A percentile compares a stretch with the other conserved stretches of the same genome.
Conservation (phyloP, 495 filamentous ascomycete genomes). For the Lophiostoma macrostomum region DNA sequence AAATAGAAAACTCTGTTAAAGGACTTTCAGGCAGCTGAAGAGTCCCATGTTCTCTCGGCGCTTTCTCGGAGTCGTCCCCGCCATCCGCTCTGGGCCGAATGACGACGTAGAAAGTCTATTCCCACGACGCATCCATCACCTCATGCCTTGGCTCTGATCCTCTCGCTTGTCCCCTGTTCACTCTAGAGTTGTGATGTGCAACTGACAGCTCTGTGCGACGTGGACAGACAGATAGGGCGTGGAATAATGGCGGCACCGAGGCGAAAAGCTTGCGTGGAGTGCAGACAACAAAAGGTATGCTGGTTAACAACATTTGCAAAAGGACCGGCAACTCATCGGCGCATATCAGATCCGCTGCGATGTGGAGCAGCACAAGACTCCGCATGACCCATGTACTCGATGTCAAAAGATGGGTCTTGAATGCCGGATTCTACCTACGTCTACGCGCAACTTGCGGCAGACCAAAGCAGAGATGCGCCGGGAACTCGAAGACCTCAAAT, state of each 20-base stretch:
- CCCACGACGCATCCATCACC: too few species aligned
- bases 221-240: too few species aligned
- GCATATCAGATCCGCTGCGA: conserved; percentile 26
- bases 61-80: conserved; percentile 12
- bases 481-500: conserved; percentile 26
- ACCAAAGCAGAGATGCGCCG: conserved; percentile 31
- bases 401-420: conserved; percentile 21
- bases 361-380: conserved; percentile 23
- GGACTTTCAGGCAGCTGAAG: not conserved
- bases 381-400: conserved; percentile 19
- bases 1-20: not conserved
- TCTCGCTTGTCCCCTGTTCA: too few species aligned
- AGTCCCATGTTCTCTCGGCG: not conserved
- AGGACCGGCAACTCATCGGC: not conserved
- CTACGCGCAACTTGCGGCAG: conserved; percentile 26
- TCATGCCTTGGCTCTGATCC: too few species aligned
- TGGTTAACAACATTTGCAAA: too few species aligned
- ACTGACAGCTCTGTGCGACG: too few species aligned
- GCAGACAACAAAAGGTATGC: conserved; percentile 28
- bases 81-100: not conserved
- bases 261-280: conserved; percentile 28
- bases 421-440: conserved; percentile 27
- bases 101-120: conserved; percentile 5
- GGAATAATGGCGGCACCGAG: conserved; percentile 13
- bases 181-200: too few species aligned